Conservation (phyloP, 768 basidiomycete species). For the Sporobolomyces pararoseus region DNA sequence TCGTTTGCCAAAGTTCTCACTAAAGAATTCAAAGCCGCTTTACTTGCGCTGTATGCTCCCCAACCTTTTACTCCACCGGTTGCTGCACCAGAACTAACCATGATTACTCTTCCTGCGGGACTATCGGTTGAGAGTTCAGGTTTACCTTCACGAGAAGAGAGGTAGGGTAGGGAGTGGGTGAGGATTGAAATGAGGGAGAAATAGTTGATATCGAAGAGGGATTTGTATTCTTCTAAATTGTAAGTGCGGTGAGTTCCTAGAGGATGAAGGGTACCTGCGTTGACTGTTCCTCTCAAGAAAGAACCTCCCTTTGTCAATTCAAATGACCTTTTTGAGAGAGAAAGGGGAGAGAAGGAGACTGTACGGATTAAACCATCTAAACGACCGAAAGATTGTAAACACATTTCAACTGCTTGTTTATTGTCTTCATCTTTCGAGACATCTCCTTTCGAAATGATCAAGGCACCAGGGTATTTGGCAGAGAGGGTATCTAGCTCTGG, state of each 20-base stretch:
- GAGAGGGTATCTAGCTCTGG: slow-evolving; percentile 61
- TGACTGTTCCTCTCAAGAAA: slow-evolving; percentile 61
- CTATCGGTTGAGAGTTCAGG: background rate
- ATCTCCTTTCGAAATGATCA: slow-evolving; percentile 66
- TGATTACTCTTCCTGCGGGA: slow-evolving; percentile 57
- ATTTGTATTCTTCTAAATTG: slow-evolving; percentile 39
- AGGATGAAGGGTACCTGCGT: slow-evolving; percentile 75
- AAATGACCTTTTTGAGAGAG: background rate
- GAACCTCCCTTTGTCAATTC: no score
- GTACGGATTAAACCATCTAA: slow-evolving; percentile 62
- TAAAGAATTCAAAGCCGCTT: slow-evolving; percentile 85
- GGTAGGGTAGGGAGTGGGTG: slow-evolving; percentile 63
- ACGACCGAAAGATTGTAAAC: slow-evolving; percentile 58
- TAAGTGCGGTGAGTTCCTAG: slow-evolving; percentile 60
- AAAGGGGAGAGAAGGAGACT: background rate
- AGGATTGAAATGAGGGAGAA: slow-evolving; percentile 74
- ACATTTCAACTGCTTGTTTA: slow-evolving; percentile 56
- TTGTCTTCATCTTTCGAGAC: slow-evolving; percentile 53
- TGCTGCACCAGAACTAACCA: slow-evolving; percentile 82
- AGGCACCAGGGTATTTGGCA: slow-evolving; percentile 49
- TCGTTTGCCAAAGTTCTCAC: slow-evolving; percentile 72
- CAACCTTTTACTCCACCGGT: slow-evolving; percentile 64
- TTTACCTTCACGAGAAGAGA: slow-evolving; percentile 58
- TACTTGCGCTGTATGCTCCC: slow-evolving; percentile 66
- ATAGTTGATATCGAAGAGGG: slow-evolving; percentile 74